A percentile compares a stretch with the other conserved stretches of the same genome.
Conservation (phyloP, 2,329 filamentous ascomycete genomes). For the Fusarium sp. region DNA sequence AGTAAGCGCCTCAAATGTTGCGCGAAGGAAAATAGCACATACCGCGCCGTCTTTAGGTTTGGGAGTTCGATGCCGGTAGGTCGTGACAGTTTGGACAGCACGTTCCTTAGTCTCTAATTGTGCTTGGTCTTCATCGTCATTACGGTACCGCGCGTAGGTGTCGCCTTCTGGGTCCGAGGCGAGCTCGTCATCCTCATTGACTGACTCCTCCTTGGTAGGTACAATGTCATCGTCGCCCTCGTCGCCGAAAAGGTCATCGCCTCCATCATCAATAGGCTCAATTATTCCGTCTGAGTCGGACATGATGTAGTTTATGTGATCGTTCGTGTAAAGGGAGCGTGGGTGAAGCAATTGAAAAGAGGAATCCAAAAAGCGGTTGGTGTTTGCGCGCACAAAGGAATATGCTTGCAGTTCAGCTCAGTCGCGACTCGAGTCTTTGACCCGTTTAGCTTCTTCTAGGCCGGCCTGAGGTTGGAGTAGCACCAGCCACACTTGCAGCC, state of each 20-base stretch:
- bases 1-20: slow-evolving; percentile 3
- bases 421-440: slow-evolving; percentile 17
- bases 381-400: slow-evolving; percentile 22
- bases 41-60: slow-evolving; percentile 78
- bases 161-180: slow-evolving; percentile 63
- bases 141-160: slow-evolving; percentile 54
- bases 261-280: slow-evolving; percentile 65
- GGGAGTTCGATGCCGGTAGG: slow-evolving; percentile 76
- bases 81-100: slow-evolving; percentile 70
- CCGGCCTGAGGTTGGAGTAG: slow-evolving; percentile 11
- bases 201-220: slow-evolving; percentile 73
- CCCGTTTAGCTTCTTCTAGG: slow-evolving; percentile 21
- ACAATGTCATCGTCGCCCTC: slow-evolving; percentile 66
- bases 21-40: slow-evolving; percentile 45
- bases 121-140: slow-evolving; percentile 59
- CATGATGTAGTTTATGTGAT: slow-evolving; percentile 52
- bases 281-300: slow-evolving; percentile 67
- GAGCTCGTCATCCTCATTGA: slow-evolving; percentile 70
- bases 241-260: slow-evolving; percentile 72
- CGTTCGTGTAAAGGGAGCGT: neutral
- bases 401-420: slow-evolving; percentile 19
- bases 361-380: slow-evolving; percentile 4
- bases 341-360: neutral
- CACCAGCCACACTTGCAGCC: slow-evolving; percentile 14
- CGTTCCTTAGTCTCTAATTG: slow-evolving; percentile 63